Percentiles rank a stretch among this genome's conserved stretches.
These are phyloP conservation scores for Clitopilus passeckerianus DNA, from an alignment of 768 basidiomycete species.

Conservation along the genomic window DNA sequence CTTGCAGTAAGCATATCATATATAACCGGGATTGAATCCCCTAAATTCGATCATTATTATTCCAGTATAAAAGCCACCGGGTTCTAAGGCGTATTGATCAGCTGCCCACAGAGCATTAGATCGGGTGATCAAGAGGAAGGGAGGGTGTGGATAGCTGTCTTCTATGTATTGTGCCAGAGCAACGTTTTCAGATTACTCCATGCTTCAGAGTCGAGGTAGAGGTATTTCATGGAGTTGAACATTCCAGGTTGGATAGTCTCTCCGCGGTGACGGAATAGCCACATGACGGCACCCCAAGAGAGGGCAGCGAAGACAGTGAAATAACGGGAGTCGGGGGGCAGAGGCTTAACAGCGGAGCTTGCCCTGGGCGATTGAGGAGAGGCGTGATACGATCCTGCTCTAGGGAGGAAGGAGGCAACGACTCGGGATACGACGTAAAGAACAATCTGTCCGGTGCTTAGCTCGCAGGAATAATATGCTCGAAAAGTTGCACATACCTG, in stretches of 20 bases:
- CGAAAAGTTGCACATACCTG: constrained; percentile 51
- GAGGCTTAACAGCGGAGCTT: constrained; percentile 48
- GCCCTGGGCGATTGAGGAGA: constrained; percentile 33
- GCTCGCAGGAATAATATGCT: neutral
- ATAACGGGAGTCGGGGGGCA: constrained; percentile 80
- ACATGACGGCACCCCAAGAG: constrained; percentile 97
- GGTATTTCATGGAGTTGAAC: constrained; percentile 94
- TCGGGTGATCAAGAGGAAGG: constrained; percentile 5
- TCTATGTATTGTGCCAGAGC: constrained; percentile 85
- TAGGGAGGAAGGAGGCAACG: constrained; percentile 86
- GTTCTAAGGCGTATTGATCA: constrained; percentile 49
- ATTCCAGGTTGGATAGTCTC: constrained; percentile 96
- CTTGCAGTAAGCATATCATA: constrained; percentile 44
- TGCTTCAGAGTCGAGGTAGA: constrained; percentile 88
- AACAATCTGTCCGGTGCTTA: constrained; percentile 63
- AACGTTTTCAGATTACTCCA: constrained; percentile 83
- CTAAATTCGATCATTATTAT: constrained; percentile 10
- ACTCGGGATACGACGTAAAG: constrained; percentile 94
- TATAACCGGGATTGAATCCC: constrained; percentile 1
- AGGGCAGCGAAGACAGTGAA: constrained; percentile 87
- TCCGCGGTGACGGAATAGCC: constrained; percentile 80
- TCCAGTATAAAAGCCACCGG: constrained; percentile 60
- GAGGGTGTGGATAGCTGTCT: constrained; percentile 4
- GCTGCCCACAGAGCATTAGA: constrained; percentile 22
- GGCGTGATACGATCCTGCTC: constrained; percentile 54